These are phyloP conservation scores for Pseudonitzschia delicatissima DNA, from an alignment of 108 stramenopile genomes.

Conservation along the genomic window DNA sequence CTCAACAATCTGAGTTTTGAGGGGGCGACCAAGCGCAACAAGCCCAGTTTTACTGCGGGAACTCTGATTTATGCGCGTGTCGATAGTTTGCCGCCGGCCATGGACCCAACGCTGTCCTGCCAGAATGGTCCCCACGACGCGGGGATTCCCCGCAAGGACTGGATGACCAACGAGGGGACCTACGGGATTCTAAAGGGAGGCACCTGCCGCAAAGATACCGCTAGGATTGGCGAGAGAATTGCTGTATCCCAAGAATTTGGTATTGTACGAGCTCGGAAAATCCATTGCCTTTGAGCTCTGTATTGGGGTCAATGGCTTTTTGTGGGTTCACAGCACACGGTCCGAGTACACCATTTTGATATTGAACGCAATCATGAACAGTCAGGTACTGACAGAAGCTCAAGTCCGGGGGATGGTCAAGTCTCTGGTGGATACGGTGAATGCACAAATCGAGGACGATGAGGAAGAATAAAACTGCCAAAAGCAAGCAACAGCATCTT, in stretches of 20 bases:
- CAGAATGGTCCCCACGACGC: conserved; percentile 64
- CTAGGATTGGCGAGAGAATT: conserved; percentile 74
- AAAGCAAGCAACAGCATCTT: neutral
- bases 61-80: conserved; percentile 71
- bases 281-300: conserved; percentile 70
- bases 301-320: conserved; percentile 77
- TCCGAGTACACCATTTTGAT: conserved; percentile 75
- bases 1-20: conserved; percentile 66
- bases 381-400: conserved; percentile 66
- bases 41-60: conserved; percentile 64
- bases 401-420: conserved; percentile 81
- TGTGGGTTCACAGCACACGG: conserved; percentile 70
- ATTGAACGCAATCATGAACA: conserved; percentile 75
- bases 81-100: conserved; percentile 25
- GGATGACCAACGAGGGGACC: conserved; percentile 83
- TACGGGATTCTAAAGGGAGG: conserved; percentile 79
- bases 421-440: conserved; percentile 62
- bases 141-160: conserved; percentile 70
- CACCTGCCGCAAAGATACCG: conserved; percentile 50
- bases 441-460: conserved; percentile 40
- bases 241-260: conserved; percentile 54
- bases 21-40: conserved; percentile 83
- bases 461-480: conserved; percentile 29
- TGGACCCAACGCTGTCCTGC: conserved; percentile 74
- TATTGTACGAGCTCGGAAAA: conserved; percentile 53